These are phyloP conservation scores for Monilinia aucupariae DNA, from an alignment of 2,329 filamentous ascomycete species.

Conservation along the genomic window DNA sequence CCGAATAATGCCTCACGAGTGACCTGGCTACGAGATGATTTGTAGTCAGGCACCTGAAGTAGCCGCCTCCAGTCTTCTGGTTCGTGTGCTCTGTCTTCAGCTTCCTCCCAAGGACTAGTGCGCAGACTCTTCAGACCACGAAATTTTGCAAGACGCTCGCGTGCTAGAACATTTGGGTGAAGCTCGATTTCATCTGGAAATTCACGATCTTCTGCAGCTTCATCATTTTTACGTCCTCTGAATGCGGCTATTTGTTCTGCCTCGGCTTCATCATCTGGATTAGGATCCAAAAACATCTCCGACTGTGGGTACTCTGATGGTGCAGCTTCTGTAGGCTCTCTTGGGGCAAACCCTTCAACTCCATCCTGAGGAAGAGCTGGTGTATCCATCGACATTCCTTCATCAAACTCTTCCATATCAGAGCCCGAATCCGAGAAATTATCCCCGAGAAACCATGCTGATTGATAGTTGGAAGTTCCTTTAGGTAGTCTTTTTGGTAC, in stretches of 20 bases:
- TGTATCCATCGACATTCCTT: constrained; percentile 50
- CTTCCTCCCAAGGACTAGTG: constrained; percentile 81
- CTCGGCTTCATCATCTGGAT: constrained; percentile 76
- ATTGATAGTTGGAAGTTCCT: constrained; percentile 90
- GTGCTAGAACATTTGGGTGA: constrained; percentile 76
- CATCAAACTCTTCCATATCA: constrained; percentile 67
- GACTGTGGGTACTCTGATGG: constrained; percentile 90
- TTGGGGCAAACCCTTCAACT: constrained; percentile 61
- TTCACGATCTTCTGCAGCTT: constrained; percentile 84
- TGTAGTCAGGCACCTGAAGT: constrained; percentile 85
- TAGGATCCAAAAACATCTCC: constrained; percentile 75
- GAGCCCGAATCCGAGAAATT: constrained; percentile 76
- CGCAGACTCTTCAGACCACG: constrained; percentile 87
- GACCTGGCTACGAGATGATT: constrained; percentile 69
- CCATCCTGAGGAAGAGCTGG: constrained; percentile 75
- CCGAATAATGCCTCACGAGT: constrained; percentile 82
- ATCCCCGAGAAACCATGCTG: constrained; percentile 81
- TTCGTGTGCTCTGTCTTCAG: constrained; percentile 80
- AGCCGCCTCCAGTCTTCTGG: constrained; percentile 86
- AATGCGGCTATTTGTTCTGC: constrained; percentile 76
- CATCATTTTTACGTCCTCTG: constrained; percentile 68
- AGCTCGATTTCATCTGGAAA: constrained; percentile 98
- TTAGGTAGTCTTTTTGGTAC: constrained; percentile 73
- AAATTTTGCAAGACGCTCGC: constrained; percentile 81
- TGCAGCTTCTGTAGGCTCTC: constrained; percentile 67